phyloP scores from a whole-genome alignment of 2,329 filamentous ascomycete genomes.

The Chaetomiaceae sp. region DNA sequence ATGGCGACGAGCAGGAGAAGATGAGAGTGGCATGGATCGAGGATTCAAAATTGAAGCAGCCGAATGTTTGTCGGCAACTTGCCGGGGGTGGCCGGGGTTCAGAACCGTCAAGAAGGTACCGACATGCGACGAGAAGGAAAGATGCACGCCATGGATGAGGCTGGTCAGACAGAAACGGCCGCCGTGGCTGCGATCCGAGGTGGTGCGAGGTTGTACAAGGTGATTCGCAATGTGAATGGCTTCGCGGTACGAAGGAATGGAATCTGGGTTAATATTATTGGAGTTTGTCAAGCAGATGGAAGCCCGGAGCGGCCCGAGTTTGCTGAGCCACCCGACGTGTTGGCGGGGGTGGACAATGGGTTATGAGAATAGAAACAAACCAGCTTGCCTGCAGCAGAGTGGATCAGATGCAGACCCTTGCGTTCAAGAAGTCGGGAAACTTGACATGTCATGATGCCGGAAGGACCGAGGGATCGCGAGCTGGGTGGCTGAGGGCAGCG shows the following conservation, averaged over 20 bases:
- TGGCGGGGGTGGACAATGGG: background rate
- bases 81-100: background rate
- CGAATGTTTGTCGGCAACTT: background rate
- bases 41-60: background rate
- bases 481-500: background rate
- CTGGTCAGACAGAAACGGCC: background rate
- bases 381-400: background rate
- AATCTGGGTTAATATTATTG: background rate
- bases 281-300: background rate
- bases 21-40: background rate
- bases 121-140: background rate
- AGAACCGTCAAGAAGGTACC: background rate
- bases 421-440: background rate
- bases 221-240: background rate
- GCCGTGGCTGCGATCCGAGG: background rate
- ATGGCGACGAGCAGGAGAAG: background rate
- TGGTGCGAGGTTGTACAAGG: background rate
- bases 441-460: background rate
- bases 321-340: background rate
- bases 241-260: background rate
- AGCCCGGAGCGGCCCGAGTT: slow-evolving; percentile 1
- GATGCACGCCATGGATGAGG: slow-evolving; percentile 1
- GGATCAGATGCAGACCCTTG: background rate
- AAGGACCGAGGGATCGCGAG: background rate
- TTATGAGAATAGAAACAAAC: slow-evolving; percentile 4